phyloP scores from a whole-genome alignment of 1,139 yeast genomes.

The Pichia sp. region DNA sequence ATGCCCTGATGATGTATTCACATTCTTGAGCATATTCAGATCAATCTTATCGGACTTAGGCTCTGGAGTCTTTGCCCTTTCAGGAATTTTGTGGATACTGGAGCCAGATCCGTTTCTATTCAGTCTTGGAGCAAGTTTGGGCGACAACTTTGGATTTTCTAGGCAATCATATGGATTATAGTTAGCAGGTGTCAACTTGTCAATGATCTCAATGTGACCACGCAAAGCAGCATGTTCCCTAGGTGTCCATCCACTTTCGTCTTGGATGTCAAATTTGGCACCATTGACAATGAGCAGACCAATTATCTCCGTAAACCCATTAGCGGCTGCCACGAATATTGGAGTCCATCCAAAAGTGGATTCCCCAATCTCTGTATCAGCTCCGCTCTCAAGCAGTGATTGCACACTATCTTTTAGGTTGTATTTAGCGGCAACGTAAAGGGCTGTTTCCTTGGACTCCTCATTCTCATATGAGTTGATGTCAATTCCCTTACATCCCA shows the following conservation, averaged over 20 bases:
- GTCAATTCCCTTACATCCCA: slow-evolving; percentile 53
- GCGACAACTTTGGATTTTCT: slow-evolving; percentile 14
- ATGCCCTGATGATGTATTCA: neutral
- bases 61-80: slow-evolving; percentile 5
- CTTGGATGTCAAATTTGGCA: slow-evolving; percentile 51
- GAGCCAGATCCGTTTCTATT: slow-evolving; percentile 12
- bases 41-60: slow-evolving; percentile 13
- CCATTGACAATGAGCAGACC: slow-evolving; percentile 45
- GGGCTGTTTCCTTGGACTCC: slow-evolving; percentile 62
- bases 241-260: slow-evolving; percentile 94
- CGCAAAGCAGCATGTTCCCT: slow-evolving; percentile 92
- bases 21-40: slow-evolving; percentile 10
- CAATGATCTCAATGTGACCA: slow-evolving; percentile 74
- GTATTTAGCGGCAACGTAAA: slow-evolving; percentile 71
- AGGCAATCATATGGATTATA: slow-evolving; percentile 23
- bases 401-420: slow-evolving; percentile 49
- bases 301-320: slow-evolving; percentile 61
- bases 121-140: slow-evolving; percentile 16
- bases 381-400: slow-evolving; percentile 50
- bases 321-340: slow-evolving; percentile 82
- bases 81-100: slow-evolving; percentile 9
- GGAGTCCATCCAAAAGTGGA: slow-evolving; percentile 92
- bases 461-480: slow-evolving; percentile 58
- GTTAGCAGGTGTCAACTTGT: slow-evolving; percentile 41
- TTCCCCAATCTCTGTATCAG: slow-evolving; percentile 74